Evolutionary conservation across 371 early-diverging fungal species (phyloP), one percentile per base, ranked within the genome.

Genomic region (Mucor indicus): DNA sequence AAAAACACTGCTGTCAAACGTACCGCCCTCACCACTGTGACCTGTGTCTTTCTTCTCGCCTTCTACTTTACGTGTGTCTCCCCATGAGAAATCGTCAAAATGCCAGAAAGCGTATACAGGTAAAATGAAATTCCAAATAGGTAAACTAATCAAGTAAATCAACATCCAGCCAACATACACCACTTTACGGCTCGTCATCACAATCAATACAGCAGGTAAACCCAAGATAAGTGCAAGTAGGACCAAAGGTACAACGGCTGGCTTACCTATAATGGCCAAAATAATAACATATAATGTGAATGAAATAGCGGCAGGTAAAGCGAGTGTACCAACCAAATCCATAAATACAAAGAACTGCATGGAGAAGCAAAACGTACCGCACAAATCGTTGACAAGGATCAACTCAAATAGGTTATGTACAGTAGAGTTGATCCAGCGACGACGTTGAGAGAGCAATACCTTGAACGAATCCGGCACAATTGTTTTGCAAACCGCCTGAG

Each of bases 361-460:
- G 8, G 95, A 95, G 63, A 96, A 96, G 62, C 97, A 99, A 63
- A 98, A 98, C 5, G 93, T 95, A 9, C 99, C 99, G 63, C 99
- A 99, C 29, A 99, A 75, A 61, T 97, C 94, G 25, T 91, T 84
- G 4, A 99, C 95, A 46, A 93, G 75, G 15, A 98, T 85, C 40
- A 99, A 69, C 69, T 98, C 99, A 70, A 95, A 65, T 53, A 99
- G 70, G 60, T 99, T 99, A 57, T 98, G 98, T 43, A 98, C 89
- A 0, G 99, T 99, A 3, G 98, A 98, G 77, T 99, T 99, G 73
- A 99, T 99, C 99, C 99, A 99, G 41, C 99, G 79, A 49, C 99
- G 85, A 19, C 99, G 86, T 72, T 99, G 99, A 13, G 95, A 95
- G 25, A 98, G 72, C 35, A 99, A 79, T 22, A 98, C 94, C 54